Evolutionary conservation across 495 filamentous ascomycete genomes (phyloP).

Genomic region (Penicillium simplicissimum): DNA sequence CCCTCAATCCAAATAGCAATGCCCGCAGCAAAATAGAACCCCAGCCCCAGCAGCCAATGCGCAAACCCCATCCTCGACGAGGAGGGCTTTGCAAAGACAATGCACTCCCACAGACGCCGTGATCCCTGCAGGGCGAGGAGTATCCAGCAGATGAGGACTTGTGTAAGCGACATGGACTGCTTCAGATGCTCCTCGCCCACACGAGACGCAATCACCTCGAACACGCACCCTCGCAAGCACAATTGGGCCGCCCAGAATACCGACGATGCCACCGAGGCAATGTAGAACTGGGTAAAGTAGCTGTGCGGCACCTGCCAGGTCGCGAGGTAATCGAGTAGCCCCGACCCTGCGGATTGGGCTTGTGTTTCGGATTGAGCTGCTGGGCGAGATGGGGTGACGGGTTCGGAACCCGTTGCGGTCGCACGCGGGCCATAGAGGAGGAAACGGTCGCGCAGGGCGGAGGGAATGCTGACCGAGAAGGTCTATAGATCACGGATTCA

Average conservation of each 20-base stretch:
- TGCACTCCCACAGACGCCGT: conserved; percentile 73
- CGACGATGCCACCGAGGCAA: conserved; percentile 67
- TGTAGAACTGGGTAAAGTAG: conserved; percentile 89
- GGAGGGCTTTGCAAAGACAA: conserved; percentile 62
- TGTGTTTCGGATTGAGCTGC: neutral
- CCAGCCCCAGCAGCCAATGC: conserved; percentile 77
- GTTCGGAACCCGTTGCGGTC: conserved; percentile 24
- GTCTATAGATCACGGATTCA: conserved; percentile 40
- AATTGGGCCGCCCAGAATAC: conserved; percentile 77
- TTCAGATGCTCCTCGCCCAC: conserved; percentile 37
- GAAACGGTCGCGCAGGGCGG: conserved; percentile 54
- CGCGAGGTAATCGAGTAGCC: conserved; percentile 53
- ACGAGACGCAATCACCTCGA: conserved; percentile 40
- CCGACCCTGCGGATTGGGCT: conserved; percentile 3
- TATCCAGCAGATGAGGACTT: conserved; percentile 66
- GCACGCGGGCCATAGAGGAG: conserved; percentile 60
- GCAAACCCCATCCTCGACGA: conserved; percentile 77
- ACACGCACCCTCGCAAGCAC: conserved; percentile 52
- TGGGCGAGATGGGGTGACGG: conserved; percentile 16
- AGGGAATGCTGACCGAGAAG: conserved; percentile 52
- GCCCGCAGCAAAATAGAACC: conserved; percentile 71
- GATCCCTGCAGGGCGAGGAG: conserved; percentile 73
- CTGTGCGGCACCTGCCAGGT: conserved; percentile 71
- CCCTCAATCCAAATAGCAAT: conserved; percentile 88
- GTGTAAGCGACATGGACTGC: conserved; percentile 60